phyloP scores from a whole-genome alignment of 164 flowering plant species.

The Stephania japonica region DNA sequence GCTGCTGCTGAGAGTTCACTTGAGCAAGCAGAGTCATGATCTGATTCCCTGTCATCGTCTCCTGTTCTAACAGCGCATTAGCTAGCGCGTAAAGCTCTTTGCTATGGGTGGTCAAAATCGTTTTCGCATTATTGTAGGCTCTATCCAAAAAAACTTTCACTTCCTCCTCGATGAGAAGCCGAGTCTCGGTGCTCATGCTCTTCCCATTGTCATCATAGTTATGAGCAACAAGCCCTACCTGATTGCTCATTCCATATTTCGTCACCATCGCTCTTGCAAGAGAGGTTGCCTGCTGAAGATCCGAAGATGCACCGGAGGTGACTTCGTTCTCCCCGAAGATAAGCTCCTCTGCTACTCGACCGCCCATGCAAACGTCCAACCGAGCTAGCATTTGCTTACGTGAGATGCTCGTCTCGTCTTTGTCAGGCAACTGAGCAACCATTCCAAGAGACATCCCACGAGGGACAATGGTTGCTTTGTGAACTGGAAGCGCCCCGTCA shows the following conservation, averaged over 20 bases:
- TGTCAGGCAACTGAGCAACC: constrained; percentile 85
- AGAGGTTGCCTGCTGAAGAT: constrained; percentile 68
- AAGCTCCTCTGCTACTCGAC: constrained; percentile 91
- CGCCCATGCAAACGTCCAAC: constrained; percentile 96
- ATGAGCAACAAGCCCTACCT: constrained; percentile 83
- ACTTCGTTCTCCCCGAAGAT: constrained; percentile 89
- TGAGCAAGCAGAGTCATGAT: constrained; percentile 64
- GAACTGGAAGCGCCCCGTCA: constrained; percentile 93
- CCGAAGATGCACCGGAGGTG: constrained; percentile 79
- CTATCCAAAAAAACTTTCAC: constrained; percentile 54
- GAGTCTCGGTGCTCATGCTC: constrained; percentile 91
- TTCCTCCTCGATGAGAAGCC: constrained; percentile 79
- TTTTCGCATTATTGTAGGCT: constrained; percentile 85
- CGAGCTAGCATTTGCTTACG: constrained; percentile 92
- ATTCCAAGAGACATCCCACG: constrained; percentile 88
- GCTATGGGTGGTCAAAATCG: constrained; percentile 61
- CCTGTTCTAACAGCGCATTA: constrained; percentile 78
- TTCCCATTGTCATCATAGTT: constrained; percentile 71
- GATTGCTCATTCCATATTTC: constrained; percentile 85
- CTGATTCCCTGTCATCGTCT: constrained; percentile 78
- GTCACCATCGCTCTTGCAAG: constrained; percentile 88
- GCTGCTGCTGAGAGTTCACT: constrained; percentile 44
- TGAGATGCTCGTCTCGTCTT: constrained; percentile 73
- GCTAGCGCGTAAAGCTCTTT: constrained; percentile 91
- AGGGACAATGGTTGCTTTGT: constrained; percentile 92